A percentile compares a stretch with the other conserved stretches of the same genome.
These are phyloP conservation scores for Stemphylium lycopersici DNA, from an alignment of 2,329 filamentous ascomycete genomes.

Conservation along the genomic window DNA sequence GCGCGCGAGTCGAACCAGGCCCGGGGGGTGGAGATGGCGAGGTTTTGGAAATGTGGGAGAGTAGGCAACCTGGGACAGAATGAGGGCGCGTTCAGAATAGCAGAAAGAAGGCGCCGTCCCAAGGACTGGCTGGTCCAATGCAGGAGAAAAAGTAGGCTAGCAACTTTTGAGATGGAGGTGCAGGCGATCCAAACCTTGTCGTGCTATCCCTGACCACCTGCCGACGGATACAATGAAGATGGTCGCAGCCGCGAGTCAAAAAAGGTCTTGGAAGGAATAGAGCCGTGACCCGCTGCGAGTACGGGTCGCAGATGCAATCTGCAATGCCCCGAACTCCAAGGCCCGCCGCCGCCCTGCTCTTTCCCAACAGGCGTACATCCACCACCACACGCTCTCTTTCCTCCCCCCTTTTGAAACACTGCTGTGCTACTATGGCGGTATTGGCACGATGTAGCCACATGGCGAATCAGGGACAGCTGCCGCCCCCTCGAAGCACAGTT, in stretches of 20 bases:
- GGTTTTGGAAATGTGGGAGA: neutral
- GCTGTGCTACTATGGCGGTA: neutral
- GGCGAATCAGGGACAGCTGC: neutral
- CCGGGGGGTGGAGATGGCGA: neutral
- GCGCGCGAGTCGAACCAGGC: neutral
- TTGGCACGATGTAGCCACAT: slow-evolving; percentile 8
- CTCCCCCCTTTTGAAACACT: too few species aligned
- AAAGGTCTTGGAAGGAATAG: neutral
- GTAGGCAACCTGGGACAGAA: neutral
- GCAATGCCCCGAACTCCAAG: neutral
- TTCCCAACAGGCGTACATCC: neutral
- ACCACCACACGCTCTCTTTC: too few species aligned
- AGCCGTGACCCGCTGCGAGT: neutral
- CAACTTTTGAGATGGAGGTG: slow-evolving; percentile 17
- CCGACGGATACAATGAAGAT: slow-evolving; percentile 1
- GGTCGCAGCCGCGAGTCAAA: slow-evolving; percentile 14
- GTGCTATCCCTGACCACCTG: slow-evolving; percentile 11
- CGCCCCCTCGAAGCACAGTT: slow-evolving; percentile 2
- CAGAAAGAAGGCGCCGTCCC: neutral
- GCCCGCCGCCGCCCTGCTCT: neutral
- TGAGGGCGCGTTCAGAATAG: slow-evolving; percentile 4
- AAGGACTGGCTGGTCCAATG: slow-evolving; percentile 2
- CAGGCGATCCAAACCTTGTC: slow-evolving; percentile 18
- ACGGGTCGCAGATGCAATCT: neutral
- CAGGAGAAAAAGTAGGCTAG: slow-evolving; percentile 14